Conservation (phyloP, 805 yeast species). For the Spencermartinsiella europaea region DNA sequence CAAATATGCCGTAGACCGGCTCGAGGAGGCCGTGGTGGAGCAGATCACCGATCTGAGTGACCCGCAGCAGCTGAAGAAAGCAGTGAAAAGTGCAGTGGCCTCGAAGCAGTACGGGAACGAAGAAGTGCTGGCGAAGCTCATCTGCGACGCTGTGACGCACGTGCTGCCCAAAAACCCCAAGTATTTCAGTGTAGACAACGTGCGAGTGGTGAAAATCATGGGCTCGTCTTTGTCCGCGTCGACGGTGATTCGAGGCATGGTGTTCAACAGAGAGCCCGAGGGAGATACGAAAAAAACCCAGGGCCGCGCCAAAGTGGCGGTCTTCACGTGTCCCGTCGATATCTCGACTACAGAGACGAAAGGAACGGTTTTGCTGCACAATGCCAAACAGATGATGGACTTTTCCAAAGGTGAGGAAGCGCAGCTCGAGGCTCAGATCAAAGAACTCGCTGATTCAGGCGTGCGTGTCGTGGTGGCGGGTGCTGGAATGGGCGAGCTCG, state of each 20-base stretch:
- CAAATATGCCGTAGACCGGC: constrained; percentile 61
- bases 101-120: constrained; percentile 93
- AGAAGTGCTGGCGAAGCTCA: constrained; percentile 66
- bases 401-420: constrained; percentile 95
- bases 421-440: constrained; percentile 79
- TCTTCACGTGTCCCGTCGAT: constrained; percentile 90
- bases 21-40: constrained; percentile 52
- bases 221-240: constrained; percentile 75
- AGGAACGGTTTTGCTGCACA: constrained; percentile 93
- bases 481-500: constrained; percentile 85
- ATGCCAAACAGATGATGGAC: constrained; percentile 94
- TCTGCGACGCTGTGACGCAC: constrained; percentile 76
- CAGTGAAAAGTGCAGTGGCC: constrained; percentile 80
- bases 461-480: constrained; percentile 92
- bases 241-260: constrained; percentile 92
- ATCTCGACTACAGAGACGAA: constrained; percentile 96
- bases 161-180: constrained; percentile 66
- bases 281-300: constrained; percentile 68
- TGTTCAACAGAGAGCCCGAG: constrained; percentile 96
- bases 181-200: constrained; percentile 81
- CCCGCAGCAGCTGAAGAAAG: constrained; percentile 56
- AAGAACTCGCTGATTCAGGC: constrained; percentile 78
- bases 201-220: constrained; percentile 95
- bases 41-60: constrained; percentile 53
- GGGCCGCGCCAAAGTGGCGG: constrained; percentile 75